phyloP scores from a whole-genome alignment of 1,284 basidiomycete species.

The Thecaphora frezii region DNA sequence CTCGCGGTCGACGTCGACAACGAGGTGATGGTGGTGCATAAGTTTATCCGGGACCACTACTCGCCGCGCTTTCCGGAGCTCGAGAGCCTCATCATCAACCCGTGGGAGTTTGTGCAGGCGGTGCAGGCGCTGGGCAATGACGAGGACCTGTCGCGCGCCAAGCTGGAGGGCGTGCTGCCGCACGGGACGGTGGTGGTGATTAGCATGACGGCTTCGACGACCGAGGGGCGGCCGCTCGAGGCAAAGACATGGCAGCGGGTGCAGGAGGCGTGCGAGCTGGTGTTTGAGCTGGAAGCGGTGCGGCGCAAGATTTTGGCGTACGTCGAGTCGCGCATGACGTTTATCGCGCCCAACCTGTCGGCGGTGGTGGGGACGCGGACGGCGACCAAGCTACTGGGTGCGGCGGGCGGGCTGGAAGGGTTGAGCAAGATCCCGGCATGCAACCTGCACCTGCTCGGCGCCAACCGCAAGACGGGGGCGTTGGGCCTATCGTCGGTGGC shows the following conservation, averaged over 20 bases:
- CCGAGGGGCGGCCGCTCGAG: constrained; percentile 74
- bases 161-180: constrained; percentile 77
- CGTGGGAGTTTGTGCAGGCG: constrained; percentile 87
- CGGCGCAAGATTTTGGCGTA: constrained; percentile 91
- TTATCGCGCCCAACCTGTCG: constrained; percentile 95
- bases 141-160: constrained; percentile 73
- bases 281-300: constrained; percentile 81
- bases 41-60: constrained; percentile 99
- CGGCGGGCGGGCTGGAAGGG: constrained; percentile 87
- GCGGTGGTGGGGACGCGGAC: constrained; percentile 96
- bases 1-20: constrained; percentile 97
- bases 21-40: constrained; percentile 94
- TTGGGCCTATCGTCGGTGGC: constrained; percentile 75
- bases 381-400: constrained; percentile 95
- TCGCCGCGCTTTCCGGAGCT: constrained; percentile 93
- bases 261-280: constrained; percentile 80
- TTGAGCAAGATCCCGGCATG: constrained; percentile 92
- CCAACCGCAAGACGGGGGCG: constrained; percentile 83
- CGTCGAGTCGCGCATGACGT: constrained; percentile 97
- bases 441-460: constrained; percentile 92
- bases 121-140: constrained; percentile 85
- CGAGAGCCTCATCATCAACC: constrained; percentile 88
- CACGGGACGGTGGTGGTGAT: constrained; percentile 95
- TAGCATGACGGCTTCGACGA: constrained; percentile 83
- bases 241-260: constrained; percentile 77